Conservation (phyloP, 768 basidiomycete species). For the Butyriboletus loyo region DNA sequence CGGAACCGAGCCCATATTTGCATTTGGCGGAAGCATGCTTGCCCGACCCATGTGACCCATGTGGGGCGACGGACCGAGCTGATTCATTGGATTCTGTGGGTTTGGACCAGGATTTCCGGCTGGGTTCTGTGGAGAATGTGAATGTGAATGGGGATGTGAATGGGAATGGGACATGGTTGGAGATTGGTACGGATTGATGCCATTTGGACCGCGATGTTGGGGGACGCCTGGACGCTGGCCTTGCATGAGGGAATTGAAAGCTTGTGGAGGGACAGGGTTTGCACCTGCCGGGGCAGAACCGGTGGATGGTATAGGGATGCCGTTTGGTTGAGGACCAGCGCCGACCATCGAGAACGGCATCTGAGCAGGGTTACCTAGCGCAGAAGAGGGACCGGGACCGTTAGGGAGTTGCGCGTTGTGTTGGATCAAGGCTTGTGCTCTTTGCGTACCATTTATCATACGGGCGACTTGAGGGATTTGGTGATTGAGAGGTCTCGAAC, state of each 20-base stretch:
- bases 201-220: slow-evolving; percentile 47
- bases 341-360: slow-evolving; percentile 28
- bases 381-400: slow-evolving; percentile 15
- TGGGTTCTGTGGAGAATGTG: slow-evolving; percentile 54
- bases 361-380: slow-evolving; percentile 20
- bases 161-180: slow-evolving; percentile 63
- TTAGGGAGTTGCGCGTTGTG: slow-evolving; percentile 28
- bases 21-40: slow-evolving; percentile 51
- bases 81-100: slow-evolving; percentile 42
- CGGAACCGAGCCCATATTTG: slow-evolving; percentile 36
- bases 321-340: slow-evolving; percentile 43
- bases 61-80: slow-evolving; percentile 53
- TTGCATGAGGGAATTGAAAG: slow-evolving; percentile 33
- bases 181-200: slow-evolving; percentile 53
- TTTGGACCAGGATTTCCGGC: slow-evolving; percentile 32
- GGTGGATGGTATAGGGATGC: slow-evolving; percentile 35
- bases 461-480: slow-evolving; percentile 27
- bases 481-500: slow-evolving; percentile 23
- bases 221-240: slow-evolving; percentile 32
- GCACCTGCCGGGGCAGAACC: slow-evolving; percentile 26
- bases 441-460: slow-evolving; percentile 35
- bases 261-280: slow-evolving; percentile 32
- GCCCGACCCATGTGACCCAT: slow-evolving; percentile 40
- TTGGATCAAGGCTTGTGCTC: slow-evolving; percentile 14
- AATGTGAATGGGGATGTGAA: too few species aligned